Conservation (phyloP, 768 basidiomycete species). For the Austroboletus eburneus region DNA sequence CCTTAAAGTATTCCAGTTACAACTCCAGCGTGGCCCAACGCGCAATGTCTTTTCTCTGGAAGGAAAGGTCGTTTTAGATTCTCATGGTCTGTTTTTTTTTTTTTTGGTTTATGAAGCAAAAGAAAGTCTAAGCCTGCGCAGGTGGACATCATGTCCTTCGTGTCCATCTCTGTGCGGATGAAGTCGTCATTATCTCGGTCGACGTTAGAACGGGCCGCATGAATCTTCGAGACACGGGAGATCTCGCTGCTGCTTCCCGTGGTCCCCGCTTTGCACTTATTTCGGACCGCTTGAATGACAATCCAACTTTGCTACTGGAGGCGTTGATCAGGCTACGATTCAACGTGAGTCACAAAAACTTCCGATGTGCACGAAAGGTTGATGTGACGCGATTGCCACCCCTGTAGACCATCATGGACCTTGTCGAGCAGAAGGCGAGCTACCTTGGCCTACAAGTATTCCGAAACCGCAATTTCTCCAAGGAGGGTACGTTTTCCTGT, state of each 20-base stretch:
- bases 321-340: constrained; percentile 58
- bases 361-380: background rate
- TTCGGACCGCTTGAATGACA: constrained; percentile 64
- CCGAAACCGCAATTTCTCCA: constrained; percentile 61
- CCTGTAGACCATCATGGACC: constrained; percentile 77
- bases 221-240: constrained; percentile 76
- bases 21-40: constrained; percentile 48
- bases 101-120: background rate
- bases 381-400: background rate
- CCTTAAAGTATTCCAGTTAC: constrained; percentile 50
- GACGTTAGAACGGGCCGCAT: constrained; percentile 78
- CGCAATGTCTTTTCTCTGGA: constrained; percentile 58
- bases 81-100: constrained; percentile 44
- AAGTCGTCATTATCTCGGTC: constrained; percentile 70
- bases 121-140: constrained; percentile 22
- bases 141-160: constrained; percentile 57
- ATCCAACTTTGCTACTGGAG: constrained; percentile 55
- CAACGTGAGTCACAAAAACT: constrained; percentile 42
- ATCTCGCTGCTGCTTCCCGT: constrained; percentile 69
- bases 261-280: constrained; percentile 59
- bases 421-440: constrained; percentile 80
- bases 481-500: constrained; percentile 46
- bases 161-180: constrained; percentile 70
- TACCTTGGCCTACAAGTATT: constrained; percentile 79
- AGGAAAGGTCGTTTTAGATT: constrained; percentile 52